Percentiles rank a stretch among this genome's conserved stretches.
Conservation (phyloP, 2,329 filamentous ascomycete species). For the Diaporthe vaccinii region DNA sequence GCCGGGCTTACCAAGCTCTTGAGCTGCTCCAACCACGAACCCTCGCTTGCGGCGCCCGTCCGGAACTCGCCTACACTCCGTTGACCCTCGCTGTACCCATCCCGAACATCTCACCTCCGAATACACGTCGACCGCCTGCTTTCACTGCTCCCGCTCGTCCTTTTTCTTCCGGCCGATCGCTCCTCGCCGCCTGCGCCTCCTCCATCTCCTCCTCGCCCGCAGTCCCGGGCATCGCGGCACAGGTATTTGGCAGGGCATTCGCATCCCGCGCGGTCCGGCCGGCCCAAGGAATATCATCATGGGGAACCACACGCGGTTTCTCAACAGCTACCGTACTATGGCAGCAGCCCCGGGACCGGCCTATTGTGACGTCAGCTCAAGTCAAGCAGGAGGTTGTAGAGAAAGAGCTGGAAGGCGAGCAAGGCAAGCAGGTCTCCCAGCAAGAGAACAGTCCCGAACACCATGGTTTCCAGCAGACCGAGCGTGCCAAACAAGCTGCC, state of each 20-base stretch:
- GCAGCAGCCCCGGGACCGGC: constrained; percentile 40
- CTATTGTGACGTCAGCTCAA: constrained; percentile 37
- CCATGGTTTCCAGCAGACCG: constrained; percentile 73
- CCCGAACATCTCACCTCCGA: constrained; percentile 40
- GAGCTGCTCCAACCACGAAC: constrained; percentile 62
- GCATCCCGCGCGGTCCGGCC: constrained; percentile 36
- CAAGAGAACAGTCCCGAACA: constrained; percentile 49
- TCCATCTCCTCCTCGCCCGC: constrained; percentile 1
- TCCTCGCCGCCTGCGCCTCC: neutral
- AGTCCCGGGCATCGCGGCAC: constrained; percentile 20
- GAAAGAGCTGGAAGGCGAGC: constrained; percentile 40
- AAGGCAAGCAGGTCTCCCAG: constrained; percentile 46
- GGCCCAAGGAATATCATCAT: constrained; percentile 41
- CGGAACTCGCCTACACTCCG: neutral
- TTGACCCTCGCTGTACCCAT: neutral
- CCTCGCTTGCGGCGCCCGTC: constrained; percentile 48
- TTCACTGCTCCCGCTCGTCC: neutral
- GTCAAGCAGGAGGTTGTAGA: constrained; percentile 33
- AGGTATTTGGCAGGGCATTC: constrained; percentile 36
- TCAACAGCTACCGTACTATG: constrained; percentile 44
- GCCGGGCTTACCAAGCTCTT: constrained; percentile 50
- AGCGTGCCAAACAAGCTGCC: constrained; percentile 84
- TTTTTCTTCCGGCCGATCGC: constrained; percentile 25
- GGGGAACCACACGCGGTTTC: constrained; percentile 44
- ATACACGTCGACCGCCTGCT: neutral